Evolutionary conservation across 306 rosid genomes (phyloP).

Genomic region (Sindora glabra): DNA sequence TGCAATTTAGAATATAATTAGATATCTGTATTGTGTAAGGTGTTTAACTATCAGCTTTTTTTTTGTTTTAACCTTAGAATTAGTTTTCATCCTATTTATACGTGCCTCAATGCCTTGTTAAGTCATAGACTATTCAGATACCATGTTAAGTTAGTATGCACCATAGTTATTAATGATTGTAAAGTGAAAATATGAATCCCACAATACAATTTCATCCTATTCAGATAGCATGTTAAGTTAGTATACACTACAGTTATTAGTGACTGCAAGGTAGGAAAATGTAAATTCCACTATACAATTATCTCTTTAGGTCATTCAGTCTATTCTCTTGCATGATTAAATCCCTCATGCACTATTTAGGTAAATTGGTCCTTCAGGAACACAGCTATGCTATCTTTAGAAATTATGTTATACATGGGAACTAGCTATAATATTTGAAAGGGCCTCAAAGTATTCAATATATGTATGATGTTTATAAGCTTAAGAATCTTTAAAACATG

Average conservation of each 20-base stretch:
- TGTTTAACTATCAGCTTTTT: too few species aligned
- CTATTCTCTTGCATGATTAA: not conserved
- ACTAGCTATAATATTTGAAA: slow-evolving; percentile 61
- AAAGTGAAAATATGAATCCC: too few species aligned
- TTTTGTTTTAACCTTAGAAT: too few species aligned
- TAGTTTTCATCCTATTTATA: too few species aligned
- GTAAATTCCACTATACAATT: not conserved
- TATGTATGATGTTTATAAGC: not conserved
- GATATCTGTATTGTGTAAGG: not conserved
- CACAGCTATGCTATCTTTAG: slow-evolving; percentile 51
- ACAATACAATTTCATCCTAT: too few species aligned
- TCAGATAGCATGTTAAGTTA: too few species aligned
- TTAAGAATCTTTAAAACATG: not conserved
- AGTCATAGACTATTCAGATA: not conserved
- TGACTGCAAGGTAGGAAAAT: too few species aligned
- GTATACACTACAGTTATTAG: too few species aligned
- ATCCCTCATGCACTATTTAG: not conserved
- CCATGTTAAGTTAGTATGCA: not conserved
- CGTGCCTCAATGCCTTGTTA: too few species aligned
- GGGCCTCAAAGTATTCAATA: slow-evolving; percentile 58
- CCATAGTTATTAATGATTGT: not conserved
- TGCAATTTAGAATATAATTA: not conserved
- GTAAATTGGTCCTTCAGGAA: slow-evolving; percentile 33
- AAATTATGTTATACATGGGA: slow-evolving; percentile 62
- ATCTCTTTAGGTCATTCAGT: too few species aligned